Evolutionary conservation across 148 eudicot genomes (phyloP), one percentile per base, ranked within the genome.

Genomic region (Rhododendron vialii): DNA sequence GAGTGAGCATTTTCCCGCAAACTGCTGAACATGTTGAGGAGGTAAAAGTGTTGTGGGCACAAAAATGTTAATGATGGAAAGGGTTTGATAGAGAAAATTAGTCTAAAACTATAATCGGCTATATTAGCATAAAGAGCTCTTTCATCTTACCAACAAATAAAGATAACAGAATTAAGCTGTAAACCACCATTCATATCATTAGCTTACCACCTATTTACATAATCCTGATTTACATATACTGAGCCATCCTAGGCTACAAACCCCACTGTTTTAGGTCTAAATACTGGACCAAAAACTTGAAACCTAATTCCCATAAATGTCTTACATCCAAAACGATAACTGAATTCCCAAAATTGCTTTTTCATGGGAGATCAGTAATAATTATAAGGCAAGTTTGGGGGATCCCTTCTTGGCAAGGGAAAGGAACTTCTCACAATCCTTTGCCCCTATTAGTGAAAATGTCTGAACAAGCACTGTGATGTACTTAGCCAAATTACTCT

Each of bases 401-500:
- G 48, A 36, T 47, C 63, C 87, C 83, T 84, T 89, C 7, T 55
- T 87, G 14, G 86, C 89, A 67, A 86, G 86, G 71, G 87, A n/a
- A 15, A 89, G 84, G 83, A 89, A 90, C 78, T 92, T 81, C 5
- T 90, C 89, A 20, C 87, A 85, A 87, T 88, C 91, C 81, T 90
- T 88, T 1, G 71, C 88, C 20, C 92, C 93, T 57, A 90, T 75
- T 75, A 80, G 61, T 41, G 65, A 57, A 83, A 92, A 92, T 53
- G 86, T 78, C 38, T 87, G 74, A 41, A 92, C 90, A 28, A 92
- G 88, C 26, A 57, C 78, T n/a, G 85, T 84, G 41, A 92, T 78
- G 88, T 24, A 88, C 38, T 47, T 41, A 38, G 82, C 86, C 86
- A 92, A 78, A 77, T 13, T 77, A 33, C 22, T 24, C 75, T 81